phyloP scores from a whole-genome alignment of 306 rosid genomes.

The Trifolium pratense region DNA sequence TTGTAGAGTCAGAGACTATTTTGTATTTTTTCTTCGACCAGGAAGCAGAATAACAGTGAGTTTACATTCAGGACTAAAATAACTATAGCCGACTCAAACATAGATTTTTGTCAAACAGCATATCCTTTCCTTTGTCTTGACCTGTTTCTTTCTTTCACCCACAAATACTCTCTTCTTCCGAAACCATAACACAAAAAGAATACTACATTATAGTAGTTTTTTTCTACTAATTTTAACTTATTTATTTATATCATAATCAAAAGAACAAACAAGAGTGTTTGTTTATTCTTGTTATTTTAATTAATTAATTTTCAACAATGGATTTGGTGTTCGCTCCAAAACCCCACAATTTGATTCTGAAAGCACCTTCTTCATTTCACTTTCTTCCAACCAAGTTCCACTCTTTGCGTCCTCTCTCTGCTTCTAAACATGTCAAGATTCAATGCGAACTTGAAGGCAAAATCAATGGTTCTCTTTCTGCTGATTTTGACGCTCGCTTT shows the following conservation, averaged over 20 bases:
- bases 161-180: background rate
- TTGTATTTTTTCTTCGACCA: too few relatives aligned
- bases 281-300: background rate
- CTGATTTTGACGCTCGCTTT: slow-evolving; percentile 78
- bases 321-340: slow-evolving; percentile 45
- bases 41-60: too few relatives aligned
- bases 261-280: background rate
- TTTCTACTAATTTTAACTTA: background rate
- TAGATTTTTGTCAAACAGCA: background rate
- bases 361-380: slow-evolving; percentile 41
- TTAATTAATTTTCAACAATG: slow-evolving; percentile 47
- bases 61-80: too few relatives aligned
- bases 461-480: slow-evolving; percentile 75
- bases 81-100: too few relatives aligned
- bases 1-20: too few relatives aligned
- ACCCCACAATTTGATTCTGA: slow-evolving; percentile 43
- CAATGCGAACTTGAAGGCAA: slow-evolving; percentile 72
- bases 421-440: slow-evolving; percentile 53
- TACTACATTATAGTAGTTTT: background rate
- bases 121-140: background rate
- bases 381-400: slow-evolving; percentile 40
- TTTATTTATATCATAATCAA: background rate
- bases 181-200: background rate
- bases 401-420: slow-evolving; percentile 41
- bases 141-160: background rate